Evolutionary conservation across 768 basidiomycete genomes (phyloP).

Genomic region (Kwoniella dejecticola): DNA sequence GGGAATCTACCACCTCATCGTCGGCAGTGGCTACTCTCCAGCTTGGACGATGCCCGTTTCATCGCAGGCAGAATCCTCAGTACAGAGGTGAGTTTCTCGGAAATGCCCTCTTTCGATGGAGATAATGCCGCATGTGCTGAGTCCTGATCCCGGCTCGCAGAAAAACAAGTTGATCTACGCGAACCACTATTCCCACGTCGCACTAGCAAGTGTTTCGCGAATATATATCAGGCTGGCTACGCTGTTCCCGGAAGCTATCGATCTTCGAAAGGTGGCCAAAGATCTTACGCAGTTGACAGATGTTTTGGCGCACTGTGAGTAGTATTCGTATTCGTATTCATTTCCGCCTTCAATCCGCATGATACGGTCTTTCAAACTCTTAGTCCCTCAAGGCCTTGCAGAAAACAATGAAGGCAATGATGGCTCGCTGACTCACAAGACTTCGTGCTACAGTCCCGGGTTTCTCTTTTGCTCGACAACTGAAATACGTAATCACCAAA

Average conservation of each 20-base stretch:
- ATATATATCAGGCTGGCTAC: constrained; percentile 27
- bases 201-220: constrained; percentile 16
- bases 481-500: constrained; percentile 36
- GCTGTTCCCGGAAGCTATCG: constrained; percentile 18
- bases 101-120: neutral
- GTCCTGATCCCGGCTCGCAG: constrained; percentile 1
- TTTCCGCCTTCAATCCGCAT: no score
- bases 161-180: constrained; percentile 26
- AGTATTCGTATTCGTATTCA: no score
- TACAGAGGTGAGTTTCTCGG: constrained; percentile 17
- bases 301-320: constrained; percentile 23
- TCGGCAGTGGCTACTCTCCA: constrained; percentile 14
- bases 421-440: neutral
- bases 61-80: constrained; percentile 14
- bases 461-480: constrained; percentile 36
- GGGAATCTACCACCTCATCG: constrained; percentile 8
- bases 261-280: constrained; percentile 17
- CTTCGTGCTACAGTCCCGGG: constrained; percentile 33
- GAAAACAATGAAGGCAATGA: no score
- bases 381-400: no score
- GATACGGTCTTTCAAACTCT: no score
- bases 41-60: constrained; percentile 15
- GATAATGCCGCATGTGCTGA: neutral
- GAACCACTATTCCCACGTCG: constrained; percentile 28
- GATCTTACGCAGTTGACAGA: constrained; percentile 23